phyloP scores from a whole-genome alignment of 23 red algal species.

The Gracilaria domingensis region DNA sequence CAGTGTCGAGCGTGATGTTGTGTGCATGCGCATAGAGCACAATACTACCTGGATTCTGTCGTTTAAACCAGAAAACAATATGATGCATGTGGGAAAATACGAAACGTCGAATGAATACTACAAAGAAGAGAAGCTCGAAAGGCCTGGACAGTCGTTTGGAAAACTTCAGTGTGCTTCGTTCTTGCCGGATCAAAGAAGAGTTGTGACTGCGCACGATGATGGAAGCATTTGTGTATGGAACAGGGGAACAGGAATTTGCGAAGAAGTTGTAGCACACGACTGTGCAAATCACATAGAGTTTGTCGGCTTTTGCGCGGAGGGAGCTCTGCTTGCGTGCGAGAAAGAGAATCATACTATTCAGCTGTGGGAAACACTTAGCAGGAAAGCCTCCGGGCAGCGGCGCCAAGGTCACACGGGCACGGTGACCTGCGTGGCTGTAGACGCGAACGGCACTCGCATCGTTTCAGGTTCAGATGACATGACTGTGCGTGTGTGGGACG shows the following conservation, averaged over 20 bases:
- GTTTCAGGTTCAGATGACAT: neutral
- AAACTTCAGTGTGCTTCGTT: neutral
- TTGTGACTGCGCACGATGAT: constrained; percentile 1
- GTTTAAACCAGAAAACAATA: no score
- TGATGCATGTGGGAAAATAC: no score
- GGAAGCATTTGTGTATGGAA: neutral
- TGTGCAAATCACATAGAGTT: neutral
- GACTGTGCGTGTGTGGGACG: constrained; percentile 11
- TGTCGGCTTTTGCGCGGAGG: neutral
- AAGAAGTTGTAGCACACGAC: neutral
- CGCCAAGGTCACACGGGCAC: neutral
- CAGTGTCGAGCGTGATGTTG: neutral
- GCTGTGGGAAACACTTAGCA: neutral
- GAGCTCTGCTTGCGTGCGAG: neutral
- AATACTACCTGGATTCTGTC: neutral
- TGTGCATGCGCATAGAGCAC: neutral
- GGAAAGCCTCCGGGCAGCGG: neutral
- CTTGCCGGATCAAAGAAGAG: neutral
- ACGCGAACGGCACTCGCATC: constrained; percentile 5
- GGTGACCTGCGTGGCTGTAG: neutral
- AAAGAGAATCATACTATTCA: neutral
- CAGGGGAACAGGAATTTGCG: neutral
- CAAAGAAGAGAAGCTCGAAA: no score
- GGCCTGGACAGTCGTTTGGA: no score
- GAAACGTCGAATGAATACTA: no score